phyloP scores from a whole-genome alignment of 2,329 filamentous ascomycete species.

The Colletotrichum sp. region DNA sequence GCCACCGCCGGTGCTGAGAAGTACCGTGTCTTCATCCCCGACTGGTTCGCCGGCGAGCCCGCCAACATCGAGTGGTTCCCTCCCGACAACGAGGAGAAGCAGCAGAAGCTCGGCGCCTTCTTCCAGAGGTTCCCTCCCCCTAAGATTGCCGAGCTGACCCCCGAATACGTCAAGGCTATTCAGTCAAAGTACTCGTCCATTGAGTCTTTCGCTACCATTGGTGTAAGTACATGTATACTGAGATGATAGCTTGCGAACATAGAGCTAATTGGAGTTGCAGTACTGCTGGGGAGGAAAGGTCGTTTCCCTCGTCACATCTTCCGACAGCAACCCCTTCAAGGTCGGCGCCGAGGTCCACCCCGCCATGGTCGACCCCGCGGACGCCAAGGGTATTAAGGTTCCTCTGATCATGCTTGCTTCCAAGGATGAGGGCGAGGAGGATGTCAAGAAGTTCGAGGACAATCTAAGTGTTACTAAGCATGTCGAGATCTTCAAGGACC shows the following conservation, averaged over 20 bases:
- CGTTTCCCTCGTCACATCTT: constrained; percentile 54
- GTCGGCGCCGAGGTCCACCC: constrained; percentile 60
- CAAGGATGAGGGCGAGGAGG: constrained; percentile 63
- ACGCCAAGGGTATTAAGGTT: constrained; percentile 64
- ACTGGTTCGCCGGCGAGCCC: constrained; percentile 84
- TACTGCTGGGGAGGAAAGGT: constrained; percentile 79
- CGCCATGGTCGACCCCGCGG: constrained; percentile 67
- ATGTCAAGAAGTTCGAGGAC: constrained; percentile 61
- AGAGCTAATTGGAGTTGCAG: constrained; percentile 27
- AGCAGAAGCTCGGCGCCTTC: constrained; percentile 62
- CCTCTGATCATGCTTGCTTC: constrained; percentile 70
- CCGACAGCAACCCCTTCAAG: constrained; percentile 59
- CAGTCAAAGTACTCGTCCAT: constrained; percentile 58
- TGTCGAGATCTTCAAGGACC: constrained; percentile 69
- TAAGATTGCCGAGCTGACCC: constrained; percentile 53
- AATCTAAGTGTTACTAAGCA: constrained; percentile 60
- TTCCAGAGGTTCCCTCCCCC: constrained; percentile 56
- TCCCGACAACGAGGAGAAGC: constrained; percentile 67
- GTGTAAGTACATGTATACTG: constrained; percentile 41
- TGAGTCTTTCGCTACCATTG: constrained; percentile 64
- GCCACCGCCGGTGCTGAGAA: constrained; percentile 61
- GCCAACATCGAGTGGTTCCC: constrained; percentile 65
- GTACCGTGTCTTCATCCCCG: constrained; percentile 89
- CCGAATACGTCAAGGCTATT: constrained; percentile 59
- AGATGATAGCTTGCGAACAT: rapidly evolving